These are phyloP conservation scores for Thielaviopsis populi DNA, from an alignment of 2,329 filamentous ascomycete genomes.

Conservation along the genomic window DNA sequence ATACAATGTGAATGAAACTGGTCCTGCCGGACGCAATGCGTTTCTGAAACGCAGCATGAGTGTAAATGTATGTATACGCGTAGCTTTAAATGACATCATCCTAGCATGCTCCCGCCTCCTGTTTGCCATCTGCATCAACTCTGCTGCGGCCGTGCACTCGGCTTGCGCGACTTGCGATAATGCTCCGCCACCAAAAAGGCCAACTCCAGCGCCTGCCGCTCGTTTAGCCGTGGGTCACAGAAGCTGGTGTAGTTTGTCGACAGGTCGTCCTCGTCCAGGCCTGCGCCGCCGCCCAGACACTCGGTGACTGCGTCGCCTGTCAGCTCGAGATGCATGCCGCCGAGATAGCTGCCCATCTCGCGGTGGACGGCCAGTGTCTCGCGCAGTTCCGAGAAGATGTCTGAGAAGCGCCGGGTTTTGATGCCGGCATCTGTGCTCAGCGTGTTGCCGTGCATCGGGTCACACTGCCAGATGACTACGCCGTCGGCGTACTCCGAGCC, in stretches of 20 bases:
- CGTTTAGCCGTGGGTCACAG: constrained; percentile 88
- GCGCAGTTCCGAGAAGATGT: constrained; percentile 77
- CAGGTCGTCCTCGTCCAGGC: constrained; percentile 73
- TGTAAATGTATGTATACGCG: not conserved
- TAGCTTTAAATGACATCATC: not conserved
- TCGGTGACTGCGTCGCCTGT: constrained; percentile 95
- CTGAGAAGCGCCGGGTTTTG: constrained; percentile 83
- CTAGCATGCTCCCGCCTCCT: not conserved
- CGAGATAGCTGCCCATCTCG: constrained; percentile 69
- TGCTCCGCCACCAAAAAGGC: constrained; percentile 86
- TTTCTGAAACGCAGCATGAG: not conserved
- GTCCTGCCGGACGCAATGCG: not conserved
- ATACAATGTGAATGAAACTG: not conserved
- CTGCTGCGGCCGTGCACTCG: not conserved
- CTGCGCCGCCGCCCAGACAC: constrained; percentile 80
- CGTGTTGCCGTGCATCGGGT: constrained; percentile 91
- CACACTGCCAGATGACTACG: constrained; percentile 85
- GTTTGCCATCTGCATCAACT: not conserved
- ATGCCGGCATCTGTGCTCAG: constrained; percentile 56
- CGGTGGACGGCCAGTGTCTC: constrained; percentile 75
- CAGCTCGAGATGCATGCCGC: constrained; percentile 86
- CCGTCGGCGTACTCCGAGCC: constrained; percentile 48
- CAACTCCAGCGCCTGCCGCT: constrained; percentile 92
- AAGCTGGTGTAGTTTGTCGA: constrained; percentile 87
- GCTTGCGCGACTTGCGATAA: constrained; percentile 32